Conservation (phyloP, 208 protist species). For the Trypanosoma melophagium region DNA sequence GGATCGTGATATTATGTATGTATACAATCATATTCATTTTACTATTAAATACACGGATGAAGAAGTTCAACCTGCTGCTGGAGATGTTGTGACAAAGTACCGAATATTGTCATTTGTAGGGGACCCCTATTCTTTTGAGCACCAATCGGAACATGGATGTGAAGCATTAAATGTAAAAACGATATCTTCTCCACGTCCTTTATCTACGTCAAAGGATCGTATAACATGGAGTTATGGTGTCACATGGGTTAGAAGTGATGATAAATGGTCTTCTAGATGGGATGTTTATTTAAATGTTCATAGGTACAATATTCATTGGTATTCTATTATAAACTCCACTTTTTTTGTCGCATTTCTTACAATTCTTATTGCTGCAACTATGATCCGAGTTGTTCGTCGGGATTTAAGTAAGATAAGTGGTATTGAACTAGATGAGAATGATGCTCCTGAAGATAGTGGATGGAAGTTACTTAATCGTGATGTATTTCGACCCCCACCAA, state of each 20-base stretch:
- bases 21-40: slow-evolving; percentile 54
- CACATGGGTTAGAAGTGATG: slow-evolving; percentile 42
- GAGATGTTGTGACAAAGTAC: slow-evolving; percentile 25
- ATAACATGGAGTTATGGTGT: slow-evolving; percentile 53
- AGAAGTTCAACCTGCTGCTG: slow-evolving; percentile 6
- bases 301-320: slow-evolving; percentile 89
- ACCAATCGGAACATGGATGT: slow-evolving; percentile 6
- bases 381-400: slow-evolving; percentile 92
- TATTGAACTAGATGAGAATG: slow-evolving; percentile 64
- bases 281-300: slow-evolving; percentile 83
- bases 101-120: slow-evolving; percentile 46
- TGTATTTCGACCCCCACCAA: slow-evolving; percentile 93
- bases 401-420: slow-evolving; percentile 85
- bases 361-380: slow-evolving; percentile 92
- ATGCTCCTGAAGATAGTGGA: slow-evolving; percentile 67
- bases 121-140: slow-evolving; percentile 35
- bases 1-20: slow-evolving; percentile 1
- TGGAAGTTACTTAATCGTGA: slow-evolving; percentile 97
- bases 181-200: slow-evolving; percentile 2
- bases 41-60: slow-evolving; percentile 33
- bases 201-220: slow-evolving; percentile 12
- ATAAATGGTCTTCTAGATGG: slow-evolving; percentile 93
- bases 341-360: slow-evolving; percentile 94
- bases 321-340: slow-evolving; percentile 94
- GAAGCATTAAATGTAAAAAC: background rate